Percentiles rank a stretch among this genome's conserved stretches.
Evolutionary conservation across 2,329 filamentous ascomycete species (phyloP).

Genomic region (Aphanoascus verrucosus): DNA sequence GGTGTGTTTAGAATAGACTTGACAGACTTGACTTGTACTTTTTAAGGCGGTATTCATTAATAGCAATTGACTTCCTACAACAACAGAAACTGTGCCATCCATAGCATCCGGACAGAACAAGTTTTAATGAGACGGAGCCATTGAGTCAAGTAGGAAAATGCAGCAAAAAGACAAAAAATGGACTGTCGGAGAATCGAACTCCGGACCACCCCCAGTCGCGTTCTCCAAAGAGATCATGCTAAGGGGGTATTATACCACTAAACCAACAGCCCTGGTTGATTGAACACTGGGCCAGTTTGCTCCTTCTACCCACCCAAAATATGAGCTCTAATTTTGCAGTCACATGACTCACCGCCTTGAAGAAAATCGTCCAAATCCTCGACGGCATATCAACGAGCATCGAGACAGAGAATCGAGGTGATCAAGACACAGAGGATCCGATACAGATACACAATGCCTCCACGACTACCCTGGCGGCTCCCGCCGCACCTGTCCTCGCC

Average conservation of each 20-base stretch:
- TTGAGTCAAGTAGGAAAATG: background rate
- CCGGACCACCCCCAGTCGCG: constrained; percentile 16
- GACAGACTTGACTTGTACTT: no score
- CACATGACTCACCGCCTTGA: no score
- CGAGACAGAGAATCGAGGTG: background rate
- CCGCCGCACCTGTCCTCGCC: constrained; percentile 13
- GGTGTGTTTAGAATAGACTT: background rate
- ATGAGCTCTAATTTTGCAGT: no score
- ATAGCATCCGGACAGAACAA: no score
- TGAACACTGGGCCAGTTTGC: no score
- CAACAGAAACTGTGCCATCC: no score
- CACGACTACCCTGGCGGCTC: constrained; percentile 16
- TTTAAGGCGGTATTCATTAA: background rate
- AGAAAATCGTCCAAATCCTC: no score
- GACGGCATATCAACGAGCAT: no score
- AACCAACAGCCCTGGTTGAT: constrained; percentile 6
- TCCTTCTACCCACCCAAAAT: no score
- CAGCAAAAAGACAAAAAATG: constrained; percentile 1
- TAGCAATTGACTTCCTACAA: no score
- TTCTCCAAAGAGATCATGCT: constrained; percentile 4
- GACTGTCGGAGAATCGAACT: constrained; percentile 18
- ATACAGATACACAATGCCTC: constrained; percentile 14
- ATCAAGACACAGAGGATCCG: background rate
- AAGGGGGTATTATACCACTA: constrained; percentile 14
- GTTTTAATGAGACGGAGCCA: background rate